Evolutionary conservation across 177 flowering plant species (phyloP).

Genomic region (Telopea speciosissima): DNA sequence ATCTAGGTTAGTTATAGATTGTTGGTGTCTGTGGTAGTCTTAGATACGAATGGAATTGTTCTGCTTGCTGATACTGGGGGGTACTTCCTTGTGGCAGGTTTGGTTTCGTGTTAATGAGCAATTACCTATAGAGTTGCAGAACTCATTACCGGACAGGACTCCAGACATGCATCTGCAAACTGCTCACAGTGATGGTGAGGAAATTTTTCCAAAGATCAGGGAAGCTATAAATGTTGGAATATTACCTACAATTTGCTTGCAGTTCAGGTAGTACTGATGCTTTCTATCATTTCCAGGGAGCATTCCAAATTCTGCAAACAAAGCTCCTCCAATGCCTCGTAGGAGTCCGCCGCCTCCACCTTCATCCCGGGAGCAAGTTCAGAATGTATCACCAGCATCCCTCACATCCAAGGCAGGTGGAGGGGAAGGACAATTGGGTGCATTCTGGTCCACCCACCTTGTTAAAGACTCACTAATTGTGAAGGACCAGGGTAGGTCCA

Average conservation of each 20-base stretch:
- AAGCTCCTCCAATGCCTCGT: slow-evolving; percentile 52
- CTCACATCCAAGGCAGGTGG: slow-evolving; percentile 29
- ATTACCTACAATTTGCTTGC: not conserved
- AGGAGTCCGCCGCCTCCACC: slow-evolving; percentile 88
- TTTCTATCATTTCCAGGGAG: slow-evolving; percentile 26
- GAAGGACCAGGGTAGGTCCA: slow-evolving; percentile 43
- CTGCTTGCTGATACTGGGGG: slow-evolving; percentile 26
- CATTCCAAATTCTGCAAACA: slow-evolving; percentile 33
- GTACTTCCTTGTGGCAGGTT: slow-evolving; percentile 47
- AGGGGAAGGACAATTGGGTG: slow-evolving; percentile 55
- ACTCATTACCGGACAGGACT: slow-evolving; percentile 78
- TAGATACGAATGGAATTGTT: slow-evolving; percentile 24
- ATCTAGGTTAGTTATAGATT: slow-evolving; percentile 93
- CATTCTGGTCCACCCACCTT: slow-evolving; percentile 91
- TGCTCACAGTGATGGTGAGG: slow-evolving; percentile 49
- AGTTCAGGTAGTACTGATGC: slow-evolving; percentile 2
- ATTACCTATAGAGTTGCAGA: slow-evolving; percentile 63
- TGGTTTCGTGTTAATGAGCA: slow-evolving; percentile 96
- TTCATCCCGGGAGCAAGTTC: slow-evolving; percentile 37
- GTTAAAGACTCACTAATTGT: slow-evolving; percentile 40
- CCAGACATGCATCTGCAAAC: slow-evolving; percentile 38
- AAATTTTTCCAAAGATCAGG: not conserved
- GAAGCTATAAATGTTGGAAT: no score
- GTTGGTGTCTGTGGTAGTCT: slow-evolving; percentile 31
- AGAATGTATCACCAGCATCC: slow-evolving; percentile 25